Evolutionary conservation across 23 red algal genomes (phyloP), one percentile per base, ranked within the genome.

Genomic region (Gracilariopsis chorda): DNA sequence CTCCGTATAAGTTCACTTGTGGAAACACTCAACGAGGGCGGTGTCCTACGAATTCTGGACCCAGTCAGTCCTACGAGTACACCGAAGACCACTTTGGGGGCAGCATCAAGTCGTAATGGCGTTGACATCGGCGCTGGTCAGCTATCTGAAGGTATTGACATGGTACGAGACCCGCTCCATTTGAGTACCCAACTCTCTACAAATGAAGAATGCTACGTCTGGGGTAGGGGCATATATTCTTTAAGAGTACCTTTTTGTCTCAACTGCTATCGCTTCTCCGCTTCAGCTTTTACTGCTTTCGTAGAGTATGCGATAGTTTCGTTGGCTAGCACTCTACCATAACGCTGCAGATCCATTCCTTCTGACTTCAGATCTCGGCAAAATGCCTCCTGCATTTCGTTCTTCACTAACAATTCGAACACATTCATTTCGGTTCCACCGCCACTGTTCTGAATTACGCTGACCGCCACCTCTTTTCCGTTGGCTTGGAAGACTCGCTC

Each of bases 261-360:
- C 13, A 23, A 46, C 28, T 44, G 67, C 40, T 33, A 37, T 21
- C 47, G 42, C 40, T 46, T 73, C 0, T 24, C 67, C 19, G 39
- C 16, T 28, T 73, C 67, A 73, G 28, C 67, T 73, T 24, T 23
- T 17, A 0, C 37, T 6, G 23, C 37, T 19, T 73, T 73, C 14
- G 40, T 24, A 8, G 19, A 25, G 20, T 73, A 86, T 6, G 61
- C 60, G 30, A 86, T 3, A 14, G 82, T 86, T 51, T 69, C 82
- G 2, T n/a, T 8, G 58, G 30, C 45, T 32, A 73, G 51, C 21
- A 86, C 46, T 41, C 32, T 73, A 36, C 82, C 82, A 29, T 86
- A 86, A 21, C 43, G 46, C 62, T 86, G 41, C 55, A 86, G 58
- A 17, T 34, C 41, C 82, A 57, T 72, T 47, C 82, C 82, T 70